Conservation (phyloP, 257 asterid genomes). For the Penstemon eatonii region DNA sequence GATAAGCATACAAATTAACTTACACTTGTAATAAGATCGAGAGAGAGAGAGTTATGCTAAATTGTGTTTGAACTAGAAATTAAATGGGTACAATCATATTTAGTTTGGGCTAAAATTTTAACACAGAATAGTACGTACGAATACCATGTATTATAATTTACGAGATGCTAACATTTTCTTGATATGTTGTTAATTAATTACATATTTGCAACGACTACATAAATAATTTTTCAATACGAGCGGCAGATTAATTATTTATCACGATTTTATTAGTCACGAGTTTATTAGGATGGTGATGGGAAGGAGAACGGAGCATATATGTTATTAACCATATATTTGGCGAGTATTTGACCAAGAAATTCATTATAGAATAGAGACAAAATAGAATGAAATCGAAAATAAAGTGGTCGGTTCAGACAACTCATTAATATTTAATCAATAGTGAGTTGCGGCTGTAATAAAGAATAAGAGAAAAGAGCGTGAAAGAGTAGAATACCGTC, state of each 20-base stretch:
- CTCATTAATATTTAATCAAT: neutral
- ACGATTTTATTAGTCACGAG: neutral
- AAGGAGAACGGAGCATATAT: conserved; percentile 1
- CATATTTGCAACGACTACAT: no score
- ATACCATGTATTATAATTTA: no score
- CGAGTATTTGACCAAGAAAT: conserved; percentile 35
- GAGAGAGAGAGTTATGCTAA: no score
- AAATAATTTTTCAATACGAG: neutral
- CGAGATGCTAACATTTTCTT: no score
- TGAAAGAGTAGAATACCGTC: conserved; percentile 31
- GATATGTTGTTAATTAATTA: no score
- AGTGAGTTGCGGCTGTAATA: conserved; percentile 29
- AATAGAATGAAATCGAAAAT: neutral
- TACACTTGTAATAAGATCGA: no score
- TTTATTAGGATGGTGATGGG: neutral
- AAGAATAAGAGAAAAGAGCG: conserved; percentile 7
- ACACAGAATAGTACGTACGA: no score
- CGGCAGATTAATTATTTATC: no score
- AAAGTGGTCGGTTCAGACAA: conserved; percentile 38
- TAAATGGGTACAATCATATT: no score
- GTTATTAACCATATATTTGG: conserved; percentile 31
- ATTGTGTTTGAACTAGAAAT: no score
- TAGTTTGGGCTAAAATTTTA: no score
- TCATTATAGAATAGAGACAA: neutral
- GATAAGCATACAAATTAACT: no score